These are phyloP conservation scores for Verruconis gallopava DNA, from an alignment of 2,329 filamentous ascomycete species.

Conservation along the genomic window DNA sequence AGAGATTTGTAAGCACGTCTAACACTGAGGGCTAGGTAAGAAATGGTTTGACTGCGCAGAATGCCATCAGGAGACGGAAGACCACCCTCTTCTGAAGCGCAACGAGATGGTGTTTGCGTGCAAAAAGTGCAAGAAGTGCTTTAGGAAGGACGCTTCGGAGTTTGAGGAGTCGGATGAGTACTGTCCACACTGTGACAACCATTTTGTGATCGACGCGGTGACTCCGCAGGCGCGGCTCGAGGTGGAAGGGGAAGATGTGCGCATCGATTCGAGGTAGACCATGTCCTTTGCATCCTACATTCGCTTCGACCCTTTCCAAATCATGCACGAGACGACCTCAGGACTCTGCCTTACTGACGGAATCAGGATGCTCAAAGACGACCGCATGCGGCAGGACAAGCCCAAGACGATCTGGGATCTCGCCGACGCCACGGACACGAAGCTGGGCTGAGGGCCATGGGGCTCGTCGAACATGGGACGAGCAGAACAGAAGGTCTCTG, in stretches of 20 bases:
- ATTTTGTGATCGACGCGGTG: slow-evolving; percentile 83
- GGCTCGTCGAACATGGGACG: no score
- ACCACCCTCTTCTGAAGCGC: slow-evolving; percentile 61
- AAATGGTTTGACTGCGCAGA: slow-evolving; percentile 99
- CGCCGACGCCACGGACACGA: slow-evolving; percentile 56
- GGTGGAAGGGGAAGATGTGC: slow-evolving; percentile 81
- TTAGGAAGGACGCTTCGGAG: slow-evolving; percentile 82
- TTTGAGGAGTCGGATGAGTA: slow-evolving; percentile 97
- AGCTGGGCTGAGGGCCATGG: background rate
- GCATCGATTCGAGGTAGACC: slow-evolving; percentile 57
- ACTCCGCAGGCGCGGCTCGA: slow-evolving; percentile 72
- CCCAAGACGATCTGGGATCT: slow-evolving; percentile 62
- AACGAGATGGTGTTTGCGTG: slow-evolving; percentile 91
- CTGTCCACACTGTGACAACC: slow-evolving; percentile 98
- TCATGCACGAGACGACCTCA: no score
- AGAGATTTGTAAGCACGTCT: no score
- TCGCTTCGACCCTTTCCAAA: no score
- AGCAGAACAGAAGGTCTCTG: no score
- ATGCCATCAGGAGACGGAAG: slow-evolving; percentile 74
- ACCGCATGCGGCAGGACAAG: slow-evolving; percentile 52
- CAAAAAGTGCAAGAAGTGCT: slow-evolving; percentile 98
- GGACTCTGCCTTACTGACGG: background rate
- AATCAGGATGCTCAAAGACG: slow-evolving; percentile 75
- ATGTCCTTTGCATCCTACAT: background rate
- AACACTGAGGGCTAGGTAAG: no score